These are phyloP conservation scores for Globisporangium barbulae DNA, from an alignment of 352 stramenopile genomes.

Conservation along the genomic window DNA sequence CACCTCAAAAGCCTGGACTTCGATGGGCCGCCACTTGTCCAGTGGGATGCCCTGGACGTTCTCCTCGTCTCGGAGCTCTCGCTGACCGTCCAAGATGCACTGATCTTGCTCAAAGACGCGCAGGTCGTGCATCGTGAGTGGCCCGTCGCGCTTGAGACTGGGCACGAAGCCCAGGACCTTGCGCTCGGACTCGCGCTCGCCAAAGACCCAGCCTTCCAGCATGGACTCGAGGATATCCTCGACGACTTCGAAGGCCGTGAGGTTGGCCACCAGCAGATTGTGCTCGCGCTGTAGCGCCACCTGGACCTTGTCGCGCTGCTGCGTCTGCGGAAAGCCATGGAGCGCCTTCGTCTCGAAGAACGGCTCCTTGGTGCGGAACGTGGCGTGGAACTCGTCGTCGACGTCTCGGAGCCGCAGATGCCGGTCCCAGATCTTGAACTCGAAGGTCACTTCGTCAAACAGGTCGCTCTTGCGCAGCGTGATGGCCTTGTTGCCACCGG, in stretches of 20 bases:
- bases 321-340: conserved; percentile 88
- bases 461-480: conserved; percentile 63
- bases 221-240: conserved; percentile 94
- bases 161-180: conserved; percentile 76
- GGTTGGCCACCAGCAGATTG: conserved; percentile 77
- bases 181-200: conserved; percentile 84
- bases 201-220: conserved; percentile 96
- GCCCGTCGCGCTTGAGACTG: conserved; percentile 80
- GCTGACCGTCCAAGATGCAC: conserved; percentile 31
- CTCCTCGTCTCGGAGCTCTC: conserved; percentile 32
- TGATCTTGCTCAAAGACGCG: conserved; percentile 53
- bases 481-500: conserved; percentile 33
- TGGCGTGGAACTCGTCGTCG: conserved; percentile 92
- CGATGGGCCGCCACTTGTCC: conserved; percentile 77
- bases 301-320: conserved; percentile 78
- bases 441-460: conserved; percentile 67
- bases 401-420: conserved; percentile 71
- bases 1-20: conserved; percentile 54
- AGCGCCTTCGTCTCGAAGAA: conserved; percentile 90
- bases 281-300: conserved; percentile 84
- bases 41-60: conserved; percentile 45
- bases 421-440: conserved; percentile 67
- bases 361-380: conserved; percentile 71
- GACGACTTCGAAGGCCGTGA: conserved; percentile 89
- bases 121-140: conserved; percentile 67